Conservation (phyloP, 2,329 filamentous ascomycete species). For the Aureobasidium musti region DNA sequence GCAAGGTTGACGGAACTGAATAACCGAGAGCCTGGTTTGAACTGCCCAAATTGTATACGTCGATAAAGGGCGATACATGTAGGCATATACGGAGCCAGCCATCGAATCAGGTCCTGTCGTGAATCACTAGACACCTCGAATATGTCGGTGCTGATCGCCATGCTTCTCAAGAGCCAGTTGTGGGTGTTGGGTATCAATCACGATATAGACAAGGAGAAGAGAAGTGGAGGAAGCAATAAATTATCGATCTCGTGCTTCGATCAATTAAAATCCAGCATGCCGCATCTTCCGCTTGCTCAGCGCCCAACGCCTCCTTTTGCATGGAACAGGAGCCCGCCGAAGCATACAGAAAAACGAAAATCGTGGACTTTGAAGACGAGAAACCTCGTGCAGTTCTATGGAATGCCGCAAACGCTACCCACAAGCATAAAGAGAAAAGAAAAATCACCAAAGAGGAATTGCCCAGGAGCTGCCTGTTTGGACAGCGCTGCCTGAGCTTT, state of each 20-base stretch:
- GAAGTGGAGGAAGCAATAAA: slow-evolving; percentile 15
- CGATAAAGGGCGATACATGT: slow-evolving; percentile 62
- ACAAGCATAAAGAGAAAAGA: slow-evolving; percentile 17
- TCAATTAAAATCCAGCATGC: slow-evolving; percentile 3
- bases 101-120: slow-evolving; percentile 44
- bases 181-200: not conserved
- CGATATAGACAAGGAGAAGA: not conserved
- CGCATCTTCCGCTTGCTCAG: not conserved
- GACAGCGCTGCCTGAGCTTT: not conserved
- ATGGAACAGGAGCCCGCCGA: not conserved
- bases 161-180: not conserved
- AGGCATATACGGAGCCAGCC: slow-evolving; percentile 57
- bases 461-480: not conserved
- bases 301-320: slow-evolving; percentile 23
- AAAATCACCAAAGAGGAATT: slow-evolving; percentile 6
- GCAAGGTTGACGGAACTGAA: slow-evolving; percentile 43
- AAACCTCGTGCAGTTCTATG: slow-evolving; percentile 29
- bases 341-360: not conserved
- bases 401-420: slow-evolving; percentile 29
- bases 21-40: slow-evolving; percentile 49
- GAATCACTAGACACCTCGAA: slow-evolving; percentile 7
- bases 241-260: slow-evolving; percentile 21
- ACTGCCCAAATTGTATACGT: slow-evolving; percentile 61
- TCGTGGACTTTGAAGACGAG: slow-evolving; percentile 9
- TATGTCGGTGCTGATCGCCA: not conserved